A percentile compares a stretch with the other conserved stretches of the same genome.
Conservation (phyloP, 2,329 filamentous ascomycete genomes). For the Calonectria montana region DNA sequence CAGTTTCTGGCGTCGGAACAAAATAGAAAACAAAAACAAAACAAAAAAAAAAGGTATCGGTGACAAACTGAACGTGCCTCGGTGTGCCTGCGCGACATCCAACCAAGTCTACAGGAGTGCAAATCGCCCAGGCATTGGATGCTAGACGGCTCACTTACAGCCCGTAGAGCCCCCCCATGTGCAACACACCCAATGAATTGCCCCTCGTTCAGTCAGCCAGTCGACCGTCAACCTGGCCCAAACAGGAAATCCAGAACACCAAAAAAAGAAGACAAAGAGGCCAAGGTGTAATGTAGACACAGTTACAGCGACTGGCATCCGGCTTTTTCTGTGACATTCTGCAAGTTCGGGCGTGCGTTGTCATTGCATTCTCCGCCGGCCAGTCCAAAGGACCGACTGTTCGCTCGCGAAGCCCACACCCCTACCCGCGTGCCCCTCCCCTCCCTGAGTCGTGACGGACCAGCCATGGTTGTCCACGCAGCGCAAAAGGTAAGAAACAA, state of each 20-base stretch:
- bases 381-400: conserved; percentile 22
- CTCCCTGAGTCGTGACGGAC: conserved; percentile 13
- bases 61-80: neutral
- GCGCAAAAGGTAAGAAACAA: conserved; percentile 22
- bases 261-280: conserved; percentile 2
- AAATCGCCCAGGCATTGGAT: conserved; percentile 5
- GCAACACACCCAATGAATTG: conserved; percentile 14
- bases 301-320: neutral
- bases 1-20: neutral
- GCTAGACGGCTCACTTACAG: conserved; percentile 4
- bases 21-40: neutral
- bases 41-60: neutral
- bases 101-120: conserved; percentile 5
- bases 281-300: neutral
- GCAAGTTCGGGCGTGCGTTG: conserved; percentile 40
- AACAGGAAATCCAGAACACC: neutral
- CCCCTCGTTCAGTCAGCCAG: neutral
- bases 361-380: conserved; percentile 40
- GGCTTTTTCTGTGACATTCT: conserved; percentile 19
- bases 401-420: conserved; percentile 11
- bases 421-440: neutral
- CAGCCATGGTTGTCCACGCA: conserved; percentile 37
- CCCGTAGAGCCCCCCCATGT: neutral
- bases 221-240: neutral
- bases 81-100: conserved; percentile 8